Base-by-base conservation (phyloP, 108 stramenopile genomes). In the Skeletonema marinoi region DNA sequence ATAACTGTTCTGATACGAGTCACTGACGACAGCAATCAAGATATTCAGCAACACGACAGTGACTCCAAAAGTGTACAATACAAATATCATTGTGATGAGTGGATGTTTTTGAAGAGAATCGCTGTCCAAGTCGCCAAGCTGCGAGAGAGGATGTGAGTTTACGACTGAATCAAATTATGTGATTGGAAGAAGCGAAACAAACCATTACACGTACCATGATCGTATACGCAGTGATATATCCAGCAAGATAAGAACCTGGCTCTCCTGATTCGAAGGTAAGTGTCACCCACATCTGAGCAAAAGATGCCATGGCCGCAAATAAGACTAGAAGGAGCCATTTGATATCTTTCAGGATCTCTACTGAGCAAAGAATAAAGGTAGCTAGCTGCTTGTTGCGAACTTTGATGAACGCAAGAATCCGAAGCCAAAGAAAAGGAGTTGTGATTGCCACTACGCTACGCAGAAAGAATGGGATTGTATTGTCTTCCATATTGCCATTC, bases 271-370 rank as follows among this genome's bases (percentile, higher is more conserved):
- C 54, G 21, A 62, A 60, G 1, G 75, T 46, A 41, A 67, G 44
- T 4, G 60, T 25, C 0, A 46, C 38, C 50, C 68, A 46, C 64
- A 78, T 70, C 30, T 81, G 80, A 14, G 87, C 73, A 64, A 89
- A 91, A 35, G 78, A 54, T 33, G 85, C 62, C 29, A 91, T 77
- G 21, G 87, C 36, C 10, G 79, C 83, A 54, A 85, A 62, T 8
- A 91, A 70, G 61, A 91, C 88, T 5, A 91, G 61, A 16, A 86
- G 77, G 42, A 89, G 87, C 88, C 81, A 88, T 12, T 88, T 32
- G 21, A 89, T 88, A 35, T 91, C 90, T 68, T 78, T 84, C 12
- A 78, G 70, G 48, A 91, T 91, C 68, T 88, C 60, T 11, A 74
- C 17, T n/a, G 84, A 86, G 29, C 83, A 83, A 33, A 90, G 51